A percentile compares a stretch with the other conserved stretches of the same genome.
These are phyloP conservation scores for Claviceps pazoutovae DNA, from an alignment of 2,329 filamentous ascomycete genomes.

Conservation along the genomic window DNA sequence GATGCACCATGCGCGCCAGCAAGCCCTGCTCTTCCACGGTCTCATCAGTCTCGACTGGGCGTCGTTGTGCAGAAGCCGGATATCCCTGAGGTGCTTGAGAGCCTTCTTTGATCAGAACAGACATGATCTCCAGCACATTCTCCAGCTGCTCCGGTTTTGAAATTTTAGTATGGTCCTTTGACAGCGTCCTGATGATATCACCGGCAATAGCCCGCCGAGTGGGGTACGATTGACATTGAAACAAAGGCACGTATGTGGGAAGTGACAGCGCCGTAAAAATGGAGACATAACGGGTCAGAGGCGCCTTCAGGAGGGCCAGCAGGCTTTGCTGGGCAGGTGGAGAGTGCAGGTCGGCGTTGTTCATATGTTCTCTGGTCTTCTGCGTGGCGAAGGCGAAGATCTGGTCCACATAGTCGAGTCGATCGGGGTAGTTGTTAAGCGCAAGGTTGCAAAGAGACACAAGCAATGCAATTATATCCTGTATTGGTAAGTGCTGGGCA, in stretches of 20 bases:
- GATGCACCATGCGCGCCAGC: conserved; percentile 82
- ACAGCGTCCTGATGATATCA: conserved; percentile 69
- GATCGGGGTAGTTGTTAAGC: conserved; percentile 86
- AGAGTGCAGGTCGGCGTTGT: conserved; percentile 91
- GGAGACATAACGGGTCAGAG: conserved; percentile 78
- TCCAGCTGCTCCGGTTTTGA: conserved; percentile 67
- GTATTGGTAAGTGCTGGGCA: conserved; percentile 78
- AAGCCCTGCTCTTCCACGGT: conserved; percentile 97
- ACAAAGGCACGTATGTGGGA: conserved; percentile 79
- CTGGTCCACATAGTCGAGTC: conserved; percentile 89
- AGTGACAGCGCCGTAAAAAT: conserved; percentile 93
- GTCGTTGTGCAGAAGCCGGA: conserved; percentile 63
- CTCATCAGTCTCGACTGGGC: conserved; percentile 78
- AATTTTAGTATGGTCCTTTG: conserved; percentile 70
- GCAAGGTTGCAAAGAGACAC: conserved; percentile 91
- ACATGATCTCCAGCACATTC: conserved; percentile 75
- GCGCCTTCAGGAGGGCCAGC: conserved; percentile 77
- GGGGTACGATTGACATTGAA: conserved; percentile 83
- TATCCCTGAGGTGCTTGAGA: conserved; percentile 74
- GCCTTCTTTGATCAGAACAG: conserved; percentile 87
- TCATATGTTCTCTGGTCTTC: conserved; percentile 79
- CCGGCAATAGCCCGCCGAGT: conserved; percentile 83
- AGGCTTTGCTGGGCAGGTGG: conserved; percentile 77
- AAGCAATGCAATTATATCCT: conserved; percentile 84
- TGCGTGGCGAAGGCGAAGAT: conserved; percentile 76